Base-by-base conservation (phyloP, 495 filamentous ascomycete genomes). In the Rostrohypoxylon terebratum region DNA sequence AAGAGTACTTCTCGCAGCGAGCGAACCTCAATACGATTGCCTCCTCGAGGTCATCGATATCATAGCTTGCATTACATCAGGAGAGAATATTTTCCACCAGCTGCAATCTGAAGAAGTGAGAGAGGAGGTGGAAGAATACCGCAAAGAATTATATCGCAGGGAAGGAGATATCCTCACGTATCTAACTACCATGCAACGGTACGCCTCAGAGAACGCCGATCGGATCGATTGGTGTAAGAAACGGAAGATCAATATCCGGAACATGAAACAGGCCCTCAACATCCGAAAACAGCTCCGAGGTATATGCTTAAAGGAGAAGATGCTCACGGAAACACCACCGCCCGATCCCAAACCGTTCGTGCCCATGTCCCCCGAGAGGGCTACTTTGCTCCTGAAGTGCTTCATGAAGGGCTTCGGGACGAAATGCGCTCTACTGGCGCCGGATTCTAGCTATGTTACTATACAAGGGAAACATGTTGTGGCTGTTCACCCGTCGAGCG, bases 91-190 rank as follows among this genome's bases (percentile, higher is more conserved):
- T 54, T 97, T 97, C 77, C 79, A 94, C 10, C 93, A 93, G 57
- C 83, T 92, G 0, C 87, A 87, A 4, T 90, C 92, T 0, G 96
- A 98, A 63, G 94, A 97, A 69, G 90, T 88, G 53, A 89, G 88
- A 48, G 94, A 97, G 69, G 85, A 90, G 53, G 91, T 92, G 0
- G 92, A 95, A 65, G 82, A 84, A 9, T 87, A 89, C 7, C 87
- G 94, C 16, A 88, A 87, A 21, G 91, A 94, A 73, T 85, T 99
- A 0, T 89, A 87, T 61, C 86, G 92, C 2, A 83, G 94, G 48
- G 92, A 97, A 79, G 96, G 96, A 20, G 96, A 99, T 75, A 90
- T 98, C 66, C 80, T 98, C 57, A 97, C 94, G 0, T 88, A 94
- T 74, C 83, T 99, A 0, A 88, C 89, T 0, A 92, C 94, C 0